Base-by-base conservation (phyloP, 2,329 filamentous ascomycete species). In the Ophiostoma fasciatum region DNA sequence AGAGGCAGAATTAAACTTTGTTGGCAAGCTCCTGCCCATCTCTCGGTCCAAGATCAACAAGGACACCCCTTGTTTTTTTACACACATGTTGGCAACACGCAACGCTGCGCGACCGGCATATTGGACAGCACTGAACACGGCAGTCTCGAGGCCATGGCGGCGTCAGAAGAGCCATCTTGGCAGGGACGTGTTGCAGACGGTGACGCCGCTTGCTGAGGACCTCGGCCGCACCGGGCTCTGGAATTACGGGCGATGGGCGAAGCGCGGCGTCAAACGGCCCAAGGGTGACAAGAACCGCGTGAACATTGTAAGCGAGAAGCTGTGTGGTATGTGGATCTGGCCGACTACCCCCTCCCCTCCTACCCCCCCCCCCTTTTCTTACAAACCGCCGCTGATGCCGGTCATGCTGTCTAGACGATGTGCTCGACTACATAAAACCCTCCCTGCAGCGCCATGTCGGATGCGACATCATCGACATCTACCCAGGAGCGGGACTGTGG, bases 381-480 rank as follows among this genome's bases (percentile, higher is more conserved):
- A 8, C 2, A 15, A n/a, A 23, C 19, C 20, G 13, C 6, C 20
- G 21, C 7, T 18, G 23, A 7, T n/a, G 5, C 9, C 9, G 25
- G 25, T 20, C 33, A 5, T 10, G 8, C 18, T 14, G n/a, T 23
- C 4, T 34, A 76, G 80, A 84, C 49, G 76, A 88, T 47, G 60
- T 81, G 12, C 48, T 93, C 31, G 52, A 71, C 7, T 82, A 82
- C 41, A 59, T 92, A n/a, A 72, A 69, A 3, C 67, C 70, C 1
- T 74, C 74, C 3, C 66, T 96, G 14, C 60, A 72, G 23, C 69
- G 73, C 30, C 78, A 90, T 54, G 61, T 64, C 33, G 82, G 82
- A 36, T 85, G 87, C 57, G 85, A 93, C 48, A 68, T 96, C 30
- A 62, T 98, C 48, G 88, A 96, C 51, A 62, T 94, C 38, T 83